These are phyloP conservation scores for Lepidium africanum DNA, from an alignment of 345 rosid genomes.

Conservation along the genomic window DNA sequence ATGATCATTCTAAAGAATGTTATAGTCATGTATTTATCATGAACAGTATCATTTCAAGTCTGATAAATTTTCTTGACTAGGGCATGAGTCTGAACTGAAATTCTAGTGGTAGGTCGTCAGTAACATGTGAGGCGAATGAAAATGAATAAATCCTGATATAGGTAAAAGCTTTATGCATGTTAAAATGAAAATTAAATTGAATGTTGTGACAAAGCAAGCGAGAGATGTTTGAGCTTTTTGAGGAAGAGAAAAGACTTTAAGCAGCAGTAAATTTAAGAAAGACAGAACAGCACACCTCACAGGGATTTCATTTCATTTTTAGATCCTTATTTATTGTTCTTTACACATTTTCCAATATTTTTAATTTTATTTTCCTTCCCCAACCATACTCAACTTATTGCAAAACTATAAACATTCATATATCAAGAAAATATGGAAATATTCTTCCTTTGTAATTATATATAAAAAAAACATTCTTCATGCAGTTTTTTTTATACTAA, in stretches of 20 bases:
- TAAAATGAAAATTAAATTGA: not conserved
- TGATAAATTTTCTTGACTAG: not conserved
- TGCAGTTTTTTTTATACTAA: not conserved
- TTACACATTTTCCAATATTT: conserved; percentile 28
- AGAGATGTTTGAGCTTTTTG: conserved; percentile 28
- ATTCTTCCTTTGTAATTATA: not conserved
- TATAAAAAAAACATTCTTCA: no score
- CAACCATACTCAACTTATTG: conserved; percentile 18
- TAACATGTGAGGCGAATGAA: not conserved
- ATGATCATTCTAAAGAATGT: no score
- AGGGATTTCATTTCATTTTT: not conserved
- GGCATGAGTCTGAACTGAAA: not conserved
- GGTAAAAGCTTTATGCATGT: not conserved
- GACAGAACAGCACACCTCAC: conserved; percentile 25
- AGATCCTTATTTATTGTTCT: conserved; percentile 22
- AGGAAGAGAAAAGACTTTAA: conserved; percentile 24
- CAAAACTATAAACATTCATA: not conserved
- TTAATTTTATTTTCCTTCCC: not conserved
- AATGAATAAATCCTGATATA: not conserved
- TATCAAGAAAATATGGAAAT: not conserved
- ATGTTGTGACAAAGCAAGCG: conserved; percentile 19
- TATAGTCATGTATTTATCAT: no score
- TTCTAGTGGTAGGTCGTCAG: not conserved
- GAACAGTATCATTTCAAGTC: no score
- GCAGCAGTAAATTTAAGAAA: conserved; percentile 22